Percentiles rank a stretch among this genome's conserved stretches.
These are phyloP conservation scores for Claviceps purpurea DNA, from an alignment of 2,329 filamentous ascomycete species.

Conservation along the genomic window DNA sequence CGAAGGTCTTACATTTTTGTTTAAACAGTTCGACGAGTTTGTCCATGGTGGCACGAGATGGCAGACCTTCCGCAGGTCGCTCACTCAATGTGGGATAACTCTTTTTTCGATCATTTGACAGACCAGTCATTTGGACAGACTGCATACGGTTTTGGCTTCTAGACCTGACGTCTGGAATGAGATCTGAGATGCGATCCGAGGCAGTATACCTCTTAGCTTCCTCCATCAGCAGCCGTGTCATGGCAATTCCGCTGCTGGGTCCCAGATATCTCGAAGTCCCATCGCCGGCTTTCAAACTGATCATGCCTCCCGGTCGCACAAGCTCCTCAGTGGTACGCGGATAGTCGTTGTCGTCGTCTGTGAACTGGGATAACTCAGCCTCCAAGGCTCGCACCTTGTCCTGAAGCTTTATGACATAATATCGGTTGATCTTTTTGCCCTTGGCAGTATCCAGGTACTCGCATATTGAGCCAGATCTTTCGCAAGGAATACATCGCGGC, in stretches of 20 bases:
- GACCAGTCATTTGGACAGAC: slow-evolving; percentile 40
- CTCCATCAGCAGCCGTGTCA: slow-evolving; percentile 91
- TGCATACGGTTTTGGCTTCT: slow-evolving; percentile 43
- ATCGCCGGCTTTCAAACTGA: slow-evolving; percentile 72
- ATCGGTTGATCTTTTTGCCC: slow-evolving; percentile 72
- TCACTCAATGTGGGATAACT: slow-evolving; percentile 85
- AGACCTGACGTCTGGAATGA: slow-evolving; percentile 62
- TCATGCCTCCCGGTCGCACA: slow-evolving; percentile 72
- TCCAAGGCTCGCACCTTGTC: slow-evolving; percentile 74
- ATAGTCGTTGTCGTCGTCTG: slow-evolving; percentile 59
- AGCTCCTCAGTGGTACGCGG: slow-evolving; percentile 69
- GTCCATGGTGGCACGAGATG: slow-evolving; percentile 60
- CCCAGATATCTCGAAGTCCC: slow-evolving; percentile 82
- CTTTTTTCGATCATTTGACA: slow-evolving; percentile 54
- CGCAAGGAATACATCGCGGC: slow-evolving; percentile 83
- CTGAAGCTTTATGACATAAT: slow-evolving; percentile 85
- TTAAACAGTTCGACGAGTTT: slow-evolving; percentile 75
- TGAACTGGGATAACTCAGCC: slow-evolving; percentile 64
- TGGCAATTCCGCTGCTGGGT: slow-evolving; percentile 88
- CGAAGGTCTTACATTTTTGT: slow-evolving; percentile 51
- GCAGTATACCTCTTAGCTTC: slow-evolving; percentile 89
- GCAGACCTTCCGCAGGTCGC: slow-evolving; percentile 62
- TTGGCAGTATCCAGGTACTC: slow-evolving; percentile 91
- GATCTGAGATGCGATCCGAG: slow-evolving; percentile 79
- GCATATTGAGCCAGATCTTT: slow-evolving; percentile 79